A percentile compares a stretch with the other conserved stretches of the same genome.
phyloP scores from a whole-genome alignment of 2,329 filamentous ascomycete genomes.

The Aschersonia sp. region DNA sequence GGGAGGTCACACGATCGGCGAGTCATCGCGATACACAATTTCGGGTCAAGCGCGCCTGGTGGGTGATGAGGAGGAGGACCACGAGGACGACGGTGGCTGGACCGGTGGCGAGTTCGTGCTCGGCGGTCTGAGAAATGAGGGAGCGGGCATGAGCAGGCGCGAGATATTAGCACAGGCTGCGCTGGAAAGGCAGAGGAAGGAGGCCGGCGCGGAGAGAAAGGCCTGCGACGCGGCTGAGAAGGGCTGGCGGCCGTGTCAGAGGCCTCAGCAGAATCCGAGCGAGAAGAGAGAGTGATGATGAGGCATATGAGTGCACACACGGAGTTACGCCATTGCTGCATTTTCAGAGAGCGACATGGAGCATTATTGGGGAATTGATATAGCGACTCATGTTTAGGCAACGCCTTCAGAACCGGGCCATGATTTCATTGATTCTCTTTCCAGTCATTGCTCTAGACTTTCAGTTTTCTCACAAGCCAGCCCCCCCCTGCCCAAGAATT shows the following conservation, averaged over 20 bases:
- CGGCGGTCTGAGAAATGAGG: constrained; percentile 34
- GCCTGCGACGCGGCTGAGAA: constrained; percentile 15
- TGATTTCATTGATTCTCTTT: no score
- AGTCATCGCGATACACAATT: constrained; percentile 45
- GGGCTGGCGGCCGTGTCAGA: constrained; percentile 14
- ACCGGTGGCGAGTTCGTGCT: constrained; percentile 66
- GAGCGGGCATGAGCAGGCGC: constrained; percentile 44
- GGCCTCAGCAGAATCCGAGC: constrained; percentile 8
- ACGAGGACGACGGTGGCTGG: constrained; percentile 61
- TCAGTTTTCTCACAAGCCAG: no score
- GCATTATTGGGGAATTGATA: no score
- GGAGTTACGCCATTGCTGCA: constrained; percentile 2
- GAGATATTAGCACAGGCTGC: constrained; percentile 53
- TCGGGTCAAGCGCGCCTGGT: constrained; percentile 20
- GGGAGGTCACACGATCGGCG: constrained; percentile 51
- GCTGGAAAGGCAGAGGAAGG: constrained; percentile 18
- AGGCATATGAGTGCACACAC: constrained; percentile 1
- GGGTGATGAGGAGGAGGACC: constrained; percentile 34
- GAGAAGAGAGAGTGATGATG: constrained; percentile 10
- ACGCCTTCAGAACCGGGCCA: no score
- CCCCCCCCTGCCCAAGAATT: no score
- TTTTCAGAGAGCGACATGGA: not conserved
- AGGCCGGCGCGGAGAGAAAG: constrained; percentile 17
- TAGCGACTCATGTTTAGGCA: no score
- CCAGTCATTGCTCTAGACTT: no score